phyloP scores from a whole-genome alignment of 768 basidiomycete species.

The Xerocomellus amylosporus region DNA sequence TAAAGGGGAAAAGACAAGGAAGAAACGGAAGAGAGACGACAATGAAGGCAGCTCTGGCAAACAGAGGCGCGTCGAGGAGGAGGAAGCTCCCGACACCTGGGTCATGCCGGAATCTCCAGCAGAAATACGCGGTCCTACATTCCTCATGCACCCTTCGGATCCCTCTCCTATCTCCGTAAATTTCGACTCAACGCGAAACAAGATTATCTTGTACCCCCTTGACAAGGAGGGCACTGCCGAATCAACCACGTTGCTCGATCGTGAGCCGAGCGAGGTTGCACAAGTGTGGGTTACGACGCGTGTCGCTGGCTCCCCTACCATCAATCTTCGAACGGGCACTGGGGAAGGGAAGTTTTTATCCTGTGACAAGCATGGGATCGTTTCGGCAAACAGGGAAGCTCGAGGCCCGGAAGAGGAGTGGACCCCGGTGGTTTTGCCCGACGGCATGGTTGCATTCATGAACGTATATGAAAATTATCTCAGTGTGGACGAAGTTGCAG shows the following conservation, averaged over 20 bases:
- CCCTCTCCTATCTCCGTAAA: constrained; percentile 74
- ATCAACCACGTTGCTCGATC: constrained; percentile 51
- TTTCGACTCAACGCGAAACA: constrained; percentile 72
- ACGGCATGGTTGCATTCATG: constrained; percentile 86
- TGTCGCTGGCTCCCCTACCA: constrained; percentile 76
- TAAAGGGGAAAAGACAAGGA: constrained; percentile 83
- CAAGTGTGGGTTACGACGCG: constrained; percentile 93
- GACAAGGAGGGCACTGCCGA: constrained; percentile 57
- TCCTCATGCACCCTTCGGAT: constrained; percentile 79
- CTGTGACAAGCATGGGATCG: constrained; percentile 81
- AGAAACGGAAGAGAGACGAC: constrained; percentile 71
- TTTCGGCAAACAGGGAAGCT: constrained; percentile 83
- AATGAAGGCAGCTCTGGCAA: constrained; percentile 44
- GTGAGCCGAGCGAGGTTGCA: constrained; percentile 74
- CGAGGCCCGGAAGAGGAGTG: constrained; percentile 94
- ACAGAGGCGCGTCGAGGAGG: constrained; percentile 52
- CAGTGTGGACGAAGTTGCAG: constrained; percentile 80
- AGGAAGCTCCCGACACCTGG: constrained; percentile 73
- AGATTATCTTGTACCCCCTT: constrained; percentile 61
- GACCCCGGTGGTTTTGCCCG: constrained; percentile 78
- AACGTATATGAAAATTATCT: constrained; percentile 90
- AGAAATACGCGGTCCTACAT: constrained; percentile 86
- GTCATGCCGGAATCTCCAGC: constrained; percentile 66
- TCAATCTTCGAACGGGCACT: constrained; percentile 85
- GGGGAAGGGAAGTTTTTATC: constrained; percentile 90